Evolutionary conservation across 805 yeast genomes (phyloP), one percentile per base, ranked within the genome.

Genomic region (Metschnikowia hibisci): DNA sequence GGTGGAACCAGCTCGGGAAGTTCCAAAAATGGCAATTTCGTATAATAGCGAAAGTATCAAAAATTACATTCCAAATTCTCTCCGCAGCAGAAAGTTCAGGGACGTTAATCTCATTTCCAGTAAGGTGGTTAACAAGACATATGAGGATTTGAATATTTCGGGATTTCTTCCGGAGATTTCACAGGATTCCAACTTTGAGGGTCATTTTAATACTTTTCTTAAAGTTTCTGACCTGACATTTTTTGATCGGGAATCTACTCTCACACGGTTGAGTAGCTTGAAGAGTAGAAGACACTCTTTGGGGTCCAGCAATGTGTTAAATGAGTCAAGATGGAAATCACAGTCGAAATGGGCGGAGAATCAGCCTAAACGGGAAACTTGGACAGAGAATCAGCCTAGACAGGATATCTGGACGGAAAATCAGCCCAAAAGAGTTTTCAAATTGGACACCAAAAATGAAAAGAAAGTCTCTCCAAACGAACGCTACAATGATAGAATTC

Each of bases 151-250:
- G 23, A 56, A 73, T 25, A 66, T 66, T 1, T 67, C 70, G 16
- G 62, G 66, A 43, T 62, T 68, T 32, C 61, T 76, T 39, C 80
- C 80, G 4, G 76, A 76, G 46, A 39, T 74, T 22, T 67, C 77
- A 1, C 66, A 64, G 28, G 75, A 73, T 34, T 74, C 80, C 2
- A 79, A 75, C 12, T 70, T 76, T 54, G 78, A 66, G 37, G 58
- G 60, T 36, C 74, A 73, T 34, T 73, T 76, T 53, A 58, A 59
- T 23, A 60, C 60, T 14, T 62, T 71, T 54, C 56, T 58, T 29
- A 44, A 40, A 13, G 40, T 37, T 12, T 37, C 40, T 11, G 40
- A 37, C 40, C 30, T 33, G 27, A 37, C 40, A 11, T 37, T 37
- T 13, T 37, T 37, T 11, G 40, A 37, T 22, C 32, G 28, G 6